Conservation (phyloP, 2,329 filamentous ascomycete species). For the Nectriaceae sp. region DNA sequence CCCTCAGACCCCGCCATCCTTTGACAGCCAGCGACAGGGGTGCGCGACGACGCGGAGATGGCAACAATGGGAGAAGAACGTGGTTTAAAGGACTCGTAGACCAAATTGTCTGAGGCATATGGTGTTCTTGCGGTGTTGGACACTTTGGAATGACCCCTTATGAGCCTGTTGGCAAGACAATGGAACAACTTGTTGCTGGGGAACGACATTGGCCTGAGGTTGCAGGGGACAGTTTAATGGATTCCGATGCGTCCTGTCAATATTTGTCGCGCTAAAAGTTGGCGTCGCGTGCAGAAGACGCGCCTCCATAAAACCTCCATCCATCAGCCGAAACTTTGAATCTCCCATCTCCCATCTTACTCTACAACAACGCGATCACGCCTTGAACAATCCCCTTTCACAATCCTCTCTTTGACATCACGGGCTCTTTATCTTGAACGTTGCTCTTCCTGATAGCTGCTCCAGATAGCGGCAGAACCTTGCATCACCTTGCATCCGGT, state of each 20-base stretch:
- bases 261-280: conserved; percentile 35
- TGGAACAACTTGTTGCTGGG: conserved; percentile 10
- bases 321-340: conserved; percentile 25
- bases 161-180: conserved; percentile 6
- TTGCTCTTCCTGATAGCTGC: conserved; percentile 25
- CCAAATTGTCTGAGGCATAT: not conserved
- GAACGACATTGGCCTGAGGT: conserved; percentile 27
- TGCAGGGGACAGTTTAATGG: conserved; percentile 32
- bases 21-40: conserved; percentile 15
- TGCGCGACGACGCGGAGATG: conserved; percentile 19
- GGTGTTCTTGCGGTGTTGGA: not conserved
- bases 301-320: conserved; percentile 40
- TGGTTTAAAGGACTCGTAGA: not conserved
- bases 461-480: conserved; percentile 27
- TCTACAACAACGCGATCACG: conserved; percentile 23
- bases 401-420: not conserved
- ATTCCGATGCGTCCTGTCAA: conserved; percentile 19
- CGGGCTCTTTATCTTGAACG: conserved; percentile 14
- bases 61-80: not conserved
- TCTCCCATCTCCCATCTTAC: conserved; percentile 26
- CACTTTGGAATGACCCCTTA: conserved; percentile 1
- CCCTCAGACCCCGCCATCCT: conserved; percentile 18
- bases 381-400: conserved; percentile 7
- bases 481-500: conserved; percentile 21
- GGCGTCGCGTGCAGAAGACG: conserved; percentile 38